Percentiles rank a stretch among this genome's conserved stretches.
These are phyloP conservation scores for Capsella rubella DNA, from an alignment of 441 rosid genomes.

Conservation along the genomic window DNA sequence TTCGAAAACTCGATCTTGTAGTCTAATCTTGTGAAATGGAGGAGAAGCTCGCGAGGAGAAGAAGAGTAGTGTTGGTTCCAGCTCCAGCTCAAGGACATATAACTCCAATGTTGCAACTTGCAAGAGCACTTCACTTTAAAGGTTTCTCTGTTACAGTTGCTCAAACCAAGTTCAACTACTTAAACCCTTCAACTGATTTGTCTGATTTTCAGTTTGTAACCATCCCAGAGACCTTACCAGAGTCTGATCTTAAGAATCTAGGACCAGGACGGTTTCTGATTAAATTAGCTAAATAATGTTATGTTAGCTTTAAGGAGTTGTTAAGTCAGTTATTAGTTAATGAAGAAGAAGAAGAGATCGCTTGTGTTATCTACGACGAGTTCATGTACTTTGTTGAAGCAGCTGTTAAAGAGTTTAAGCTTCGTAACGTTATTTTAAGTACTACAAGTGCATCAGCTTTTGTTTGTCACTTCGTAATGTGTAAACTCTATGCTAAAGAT, in stretches of 20 bases:
- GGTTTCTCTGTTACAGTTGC: conserved; percentile 43
- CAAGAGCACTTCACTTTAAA: conserved; percentile 34
- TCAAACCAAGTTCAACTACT: conserved; percentile 24
- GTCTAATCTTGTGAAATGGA: not conserved
- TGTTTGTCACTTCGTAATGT: conserved; percentile 26
- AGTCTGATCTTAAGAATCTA: not conserved
- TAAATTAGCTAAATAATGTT: conserved; percentile 31
- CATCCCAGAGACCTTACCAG: conserved; percentile 36
- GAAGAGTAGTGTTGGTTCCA: conserved; percentile 41
- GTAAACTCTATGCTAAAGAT: conserved; percentile 23
- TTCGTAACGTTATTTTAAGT: conserved; percentile 49
- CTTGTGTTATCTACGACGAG: conserved; percentile 57
- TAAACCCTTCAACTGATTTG: conserved; percentile 15
- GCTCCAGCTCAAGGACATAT: conserved; percentile 54
- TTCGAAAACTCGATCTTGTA: not conserved
- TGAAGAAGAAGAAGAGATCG: conserved; percentile 22
- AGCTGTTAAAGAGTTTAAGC: conserved; percentile 44
- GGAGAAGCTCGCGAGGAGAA: conserved; percentile 2
- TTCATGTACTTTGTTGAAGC: conserved; percentile 51
- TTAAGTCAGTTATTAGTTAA: conserved; percentile 26
- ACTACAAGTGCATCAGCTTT: conserved; percentile 44
- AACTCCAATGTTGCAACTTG: conserved; percentile 55
- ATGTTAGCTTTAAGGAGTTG: conserved; percentile 34
- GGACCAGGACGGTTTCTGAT: conserved; percentile 18
- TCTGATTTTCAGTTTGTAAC: conserved; percentile 43